A percentile compares a stretch with the other conserved stretches of the same genome.
phyloP scores from a whole-genome alignment of 345 rosid genomes.

The Camelina hispida region DNA sequence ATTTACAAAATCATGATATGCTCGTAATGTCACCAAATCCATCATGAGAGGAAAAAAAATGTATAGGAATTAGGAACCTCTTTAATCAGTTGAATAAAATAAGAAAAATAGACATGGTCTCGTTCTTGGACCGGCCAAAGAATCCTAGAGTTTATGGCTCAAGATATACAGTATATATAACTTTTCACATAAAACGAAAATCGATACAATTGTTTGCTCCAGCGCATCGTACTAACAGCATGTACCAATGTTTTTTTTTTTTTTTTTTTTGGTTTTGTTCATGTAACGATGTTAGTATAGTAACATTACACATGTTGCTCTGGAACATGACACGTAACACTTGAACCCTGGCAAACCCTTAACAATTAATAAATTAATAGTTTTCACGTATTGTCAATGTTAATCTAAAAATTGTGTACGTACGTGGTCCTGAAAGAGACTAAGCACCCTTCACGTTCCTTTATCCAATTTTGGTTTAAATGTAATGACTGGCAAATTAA shows the following conservation, averaged over 20 bases:
- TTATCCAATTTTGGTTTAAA: constrained; percentile 29
- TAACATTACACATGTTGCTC: constrained; percentile 30
- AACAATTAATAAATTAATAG: neutral
- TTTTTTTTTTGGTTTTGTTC: neutral
- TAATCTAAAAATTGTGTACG: constrained; percentile 17
- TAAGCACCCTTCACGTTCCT: constrained; percentile 25
- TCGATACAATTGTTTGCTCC: constrained; percentile 33
- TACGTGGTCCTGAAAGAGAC: constrained; percentile 45
- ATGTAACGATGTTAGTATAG: constrained; percentile 3
- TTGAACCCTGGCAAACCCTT: constrained; percentile 13
- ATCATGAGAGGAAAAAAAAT: constrained; percentile 1
- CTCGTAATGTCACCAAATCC: constrained; percentile 15
- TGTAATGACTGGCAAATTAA: constrained; percentile 30
- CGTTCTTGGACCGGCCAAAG: constrained; percentile 34
- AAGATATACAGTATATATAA: constrained; percentile 5
- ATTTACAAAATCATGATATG: constrained; percentile 9
- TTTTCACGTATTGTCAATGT: constrained; percentile 22
- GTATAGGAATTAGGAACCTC: neutral
- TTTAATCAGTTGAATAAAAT: neutral
- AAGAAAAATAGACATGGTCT: constrained; percentile 17
- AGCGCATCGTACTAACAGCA: constrained; percentile 19
- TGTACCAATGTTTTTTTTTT: neutral
- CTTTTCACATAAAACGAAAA: constrained; percentile 31
- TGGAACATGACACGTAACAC: constrained; percentile 20
- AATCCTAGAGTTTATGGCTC: constrained; percentile 40